A percentile compares a stretch with the other conserved stretches of the same genome.
phyloP scores from a whole-genome alignment of 495 filamentous ascomycete genomes.

The Hyaloscypha hepaticicola region DNA sequence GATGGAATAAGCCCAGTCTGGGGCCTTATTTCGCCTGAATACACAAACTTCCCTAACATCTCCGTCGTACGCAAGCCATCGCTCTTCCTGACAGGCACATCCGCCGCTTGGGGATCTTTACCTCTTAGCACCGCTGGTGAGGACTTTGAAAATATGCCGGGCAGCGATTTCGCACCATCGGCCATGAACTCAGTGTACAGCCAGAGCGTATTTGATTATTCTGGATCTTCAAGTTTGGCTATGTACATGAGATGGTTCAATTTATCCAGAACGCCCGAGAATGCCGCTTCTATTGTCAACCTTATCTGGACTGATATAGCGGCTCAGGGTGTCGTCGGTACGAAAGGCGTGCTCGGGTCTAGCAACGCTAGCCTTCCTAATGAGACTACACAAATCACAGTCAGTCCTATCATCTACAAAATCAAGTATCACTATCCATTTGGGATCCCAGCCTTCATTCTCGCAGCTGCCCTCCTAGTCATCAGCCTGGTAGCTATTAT shows the following conservation, averaged over 20 bases:
- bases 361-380: constrained; percentile 6
- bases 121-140: too few species aligned
- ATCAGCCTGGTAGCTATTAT: too few species aligned
- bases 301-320: constrained; percentile 44
- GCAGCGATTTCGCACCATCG: background rate
- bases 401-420: constrained; percentile 29
- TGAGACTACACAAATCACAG: constrained; percentile 19
- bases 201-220: constrained; percentile 33
- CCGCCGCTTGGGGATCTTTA: background rate
- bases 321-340: constrained; percentile 40
- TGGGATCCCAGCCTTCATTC: constrained; percentile 39
- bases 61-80: constrained; percentile 32
- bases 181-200: constrained; percentile 1
- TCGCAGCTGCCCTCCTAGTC: too few species aligned
- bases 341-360: constrained; percentile 28
- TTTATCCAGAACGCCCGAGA: constrained; percentile 21
- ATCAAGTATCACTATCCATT: constrained; percentile 37
- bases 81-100: constrained; percentile 22
- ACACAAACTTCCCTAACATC: constrained; percentile 33
- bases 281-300: constrained; percentile 37
- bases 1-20: constrained; percentile 36
- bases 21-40: constrained; percentile 35
- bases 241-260: constrained; percentile 39
- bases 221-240: constrained; percentile 33
- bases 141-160: constrained; percentile 13